phyloP scores from a whole-genome alignment of 371 early-diverging fungal species.

The Funneliformis caledonium region DNA sequence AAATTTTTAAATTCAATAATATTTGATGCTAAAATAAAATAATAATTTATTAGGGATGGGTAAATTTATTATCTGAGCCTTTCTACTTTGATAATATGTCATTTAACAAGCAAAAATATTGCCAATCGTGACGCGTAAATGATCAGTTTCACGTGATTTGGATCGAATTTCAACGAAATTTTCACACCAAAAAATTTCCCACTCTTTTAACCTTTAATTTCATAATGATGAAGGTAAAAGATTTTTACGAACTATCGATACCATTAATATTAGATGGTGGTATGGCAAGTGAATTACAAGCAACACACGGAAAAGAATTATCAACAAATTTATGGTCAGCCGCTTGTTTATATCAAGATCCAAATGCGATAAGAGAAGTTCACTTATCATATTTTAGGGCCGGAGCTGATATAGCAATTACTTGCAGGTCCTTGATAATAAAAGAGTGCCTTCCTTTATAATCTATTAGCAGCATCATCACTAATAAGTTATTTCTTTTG shows the following conservation, averaged over 20 bases:
- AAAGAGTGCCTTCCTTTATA: not conserved
- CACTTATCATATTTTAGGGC: slow-evolving; percentile 55
- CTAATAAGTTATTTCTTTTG: not conserved
- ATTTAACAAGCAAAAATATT: too few relatives aligned
- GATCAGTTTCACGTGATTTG: too few relatives aligned
- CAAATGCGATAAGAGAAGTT: slow-evolving; percentile 53
- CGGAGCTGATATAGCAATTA: slow-evolving; percentile 55
- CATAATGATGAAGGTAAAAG: not conserved
- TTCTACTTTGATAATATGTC: too few relatives aligned
- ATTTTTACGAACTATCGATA: not conserved
- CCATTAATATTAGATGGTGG: slow-evolving; percentile 61
- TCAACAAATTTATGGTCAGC: slow-evolving; percentile 60
- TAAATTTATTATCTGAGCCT: too few relatives aligned
- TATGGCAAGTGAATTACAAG: slow-evolving; percentile 56
- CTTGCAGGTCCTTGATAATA: slow-evolving; percentile 44
- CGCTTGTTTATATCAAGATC: slow-evolving; percentile 50
- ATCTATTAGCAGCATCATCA: too few relatives aligned
- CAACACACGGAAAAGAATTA: slow-evolving; percentile 48
- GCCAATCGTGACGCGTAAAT: too few relatives aligned
- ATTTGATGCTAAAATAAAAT: too few relatives aligned
- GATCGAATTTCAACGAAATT: too few relatives aligned
- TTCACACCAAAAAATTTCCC: too few relatives aligned
- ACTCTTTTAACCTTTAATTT: too few relatives aligned
- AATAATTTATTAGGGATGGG: too few relatives aligned
- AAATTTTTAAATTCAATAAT: too few relatives aligned